Percentiles rank a stretch among this genome's conserved stretches.
phyloP scores from a whole-genome alignment of 345 rosid species.

The Eutrema yunnanense region DNA sequence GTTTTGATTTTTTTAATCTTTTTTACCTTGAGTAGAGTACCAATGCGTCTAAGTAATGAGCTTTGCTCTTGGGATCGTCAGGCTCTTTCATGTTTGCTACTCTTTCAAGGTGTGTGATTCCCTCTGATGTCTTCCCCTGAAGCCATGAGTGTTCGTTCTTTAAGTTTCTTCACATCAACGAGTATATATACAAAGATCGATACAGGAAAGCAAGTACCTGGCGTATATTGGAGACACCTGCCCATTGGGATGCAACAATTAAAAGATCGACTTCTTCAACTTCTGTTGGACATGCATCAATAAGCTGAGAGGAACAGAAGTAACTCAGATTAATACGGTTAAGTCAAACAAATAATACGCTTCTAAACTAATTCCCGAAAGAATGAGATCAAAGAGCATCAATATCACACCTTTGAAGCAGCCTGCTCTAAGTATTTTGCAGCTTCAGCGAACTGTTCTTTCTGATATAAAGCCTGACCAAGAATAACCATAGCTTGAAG shows the following conservation, averaged over 20 bases:
- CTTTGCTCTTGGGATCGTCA: conserved; percentile 61
- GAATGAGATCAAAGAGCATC: background rate
- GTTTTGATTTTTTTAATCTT: background rate
- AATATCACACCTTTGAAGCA: conserved; percentile 53
- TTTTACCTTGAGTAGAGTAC: conserved; percentile 61
- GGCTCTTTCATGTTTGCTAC: conserved; percentile 62
- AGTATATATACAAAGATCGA: background rate
- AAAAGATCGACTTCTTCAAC: conserved; percentile 55
- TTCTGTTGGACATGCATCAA: conserved; percentile 38
- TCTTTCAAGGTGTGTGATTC: conserved; percentile 68
- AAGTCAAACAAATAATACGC: background rate
- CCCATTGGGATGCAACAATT: conserved; percentile 74
- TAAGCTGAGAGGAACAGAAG: conserved; percentile 42
- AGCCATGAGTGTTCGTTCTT: background rate
- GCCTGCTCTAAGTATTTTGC: conserved; percentile 59
- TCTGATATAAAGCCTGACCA: conserved; percentile 70
- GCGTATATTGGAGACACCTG: conserved; percentile 58
- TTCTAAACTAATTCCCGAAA: background rate
- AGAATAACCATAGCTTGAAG: conserved; percentile 48
- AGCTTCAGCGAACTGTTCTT: conserved; percentile 53
- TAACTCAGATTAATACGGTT: background rate
- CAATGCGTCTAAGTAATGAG: conserved; percentile 65
- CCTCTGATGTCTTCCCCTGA: conserved; percentile 71
- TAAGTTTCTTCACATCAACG: background rate
- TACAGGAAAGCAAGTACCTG: conserved; percentile 43